Conservation (phyloP, 345 rosid species). For the Populus ilicifolia region DNA sequence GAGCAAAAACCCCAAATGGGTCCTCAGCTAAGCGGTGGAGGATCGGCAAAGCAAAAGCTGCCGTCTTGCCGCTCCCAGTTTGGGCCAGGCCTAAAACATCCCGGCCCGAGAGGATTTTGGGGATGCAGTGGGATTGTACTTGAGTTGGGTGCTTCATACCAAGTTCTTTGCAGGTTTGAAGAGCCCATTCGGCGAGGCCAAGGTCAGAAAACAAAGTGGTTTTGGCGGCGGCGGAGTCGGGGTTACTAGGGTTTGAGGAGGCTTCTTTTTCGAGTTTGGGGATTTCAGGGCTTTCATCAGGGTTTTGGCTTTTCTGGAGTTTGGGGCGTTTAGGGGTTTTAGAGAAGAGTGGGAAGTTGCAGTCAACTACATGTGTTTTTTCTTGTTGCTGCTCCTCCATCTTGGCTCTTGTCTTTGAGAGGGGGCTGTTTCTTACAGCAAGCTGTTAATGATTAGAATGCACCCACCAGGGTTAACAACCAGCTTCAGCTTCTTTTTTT, state of each 20-base stretch:
- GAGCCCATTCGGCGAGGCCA: constrained; percentile 81
- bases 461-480: no score
- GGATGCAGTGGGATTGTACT: constrained; percentile 81
- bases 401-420: no score
- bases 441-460: no score
- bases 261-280: constrained; percentile 41
- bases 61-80: constrained; percentile 94
- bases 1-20: constrained; percentile 73
- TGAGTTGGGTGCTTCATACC: constrained; percentile 79
- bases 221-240: constrained; percentile 17
- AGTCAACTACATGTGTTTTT: constrained; percentile 17
- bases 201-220: constrained; percentile 46
- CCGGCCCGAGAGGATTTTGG: constrained; percentile 61
- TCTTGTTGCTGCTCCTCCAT: constrained; percentile 20
- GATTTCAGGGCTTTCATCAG: background rate
- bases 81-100: constrained; percentile 89
- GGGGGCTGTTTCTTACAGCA: no score
- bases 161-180: constrained; percentile 77
- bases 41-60: constrained; percentile 91
- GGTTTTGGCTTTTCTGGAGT: constrained; percentile 23
- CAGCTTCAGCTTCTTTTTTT: no score
- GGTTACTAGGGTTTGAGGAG: constrained; percentile 21
- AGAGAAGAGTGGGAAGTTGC: constrained; percentile 54
- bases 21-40: constrained; percentile 74
- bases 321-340: constrained; percentile 12